Evolutionary conservation across 116 monocot species (phyloP), one percentile per base, ranked within the genome.

Genomic region (Posidonia oceanica): DNA sequence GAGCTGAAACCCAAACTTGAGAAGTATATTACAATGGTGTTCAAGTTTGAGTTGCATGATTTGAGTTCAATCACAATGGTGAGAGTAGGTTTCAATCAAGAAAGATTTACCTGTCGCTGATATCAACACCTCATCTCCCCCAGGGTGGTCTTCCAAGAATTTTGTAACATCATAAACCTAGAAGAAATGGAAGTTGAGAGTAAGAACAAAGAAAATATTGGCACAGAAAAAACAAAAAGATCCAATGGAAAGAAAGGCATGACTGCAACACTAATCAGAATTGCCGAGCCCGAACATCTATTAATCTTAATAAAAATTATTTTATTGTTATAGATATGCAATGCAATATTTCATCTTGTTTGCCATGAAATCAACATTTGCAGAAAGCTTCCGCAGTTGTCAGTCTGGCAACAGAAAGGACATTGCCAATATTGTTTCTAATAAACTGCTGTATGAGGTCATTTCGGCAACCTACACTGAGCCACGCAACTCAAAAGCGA

Each of bases 121-220:
- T 41, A 79, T 21, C 69, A 79, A 15, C 62, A 79, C 79, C 23
- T 79, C 79, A 64, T 79, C 79, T 63, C 79, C 79, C 4, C 79
- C 79, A 44, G 79, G 79, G 60, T 79, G 79, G 36, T 79, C 79
- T 55, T 79, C 79, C 61, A 79, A 64, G 51, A 79, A 79, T 51
- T 79, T 79, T 40, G 79, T 74, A 37, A 79, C 73, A 70, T 79
- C 69, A 64, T 74, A 79, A 39, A 79, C 79, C 78, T 78, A 57
- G 18, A 41, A 57, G 17, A 61, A 36, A 4, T 13, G 10, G 61
- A 36, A 11, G 3, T 21, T 36, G 12, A 36, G 61, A 23, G 36
- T 61, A 61, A 23, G 11, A 48, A 48, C 7, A 48, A 10, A 12
- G 48, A 48, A 48, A 59, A 23, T 5, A 65, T 38, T 63, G 21